Evolutionary conservation across 148 eudicot species (phyloP), one percentile per base, ranked within the genome.

Genomic region (Persicaria tinctoria): DNA sequence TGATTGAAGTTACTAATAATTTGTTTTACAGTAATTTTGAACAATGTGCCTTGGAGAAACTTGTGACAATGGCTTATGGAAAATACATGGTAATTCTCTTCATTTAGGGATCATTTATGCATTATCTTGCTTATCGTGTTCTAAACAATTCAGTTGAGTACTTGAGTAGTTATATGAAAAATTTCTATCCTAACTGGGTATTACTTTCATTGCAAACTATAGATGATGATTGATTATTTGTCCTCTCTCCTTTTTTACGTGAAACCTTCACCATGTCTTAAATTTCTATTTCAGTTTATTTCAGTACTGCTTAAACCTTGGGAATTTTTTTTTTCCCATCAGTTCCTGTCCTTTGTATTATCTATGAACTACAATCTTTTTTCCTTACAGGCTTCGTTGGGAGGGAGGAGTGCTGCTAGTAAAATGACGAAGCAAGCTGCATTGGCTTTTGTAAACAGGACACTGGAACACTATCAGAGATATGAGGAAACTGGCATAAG

Each of bases 361-460:
- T 9, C 11, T 9, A 53, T 53, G 57, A 53, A 32, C 5, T 10
- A 53, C 7, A n/a, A 60, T 60, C 1, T n/a, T 8, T 8, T 23
- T 60, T 4, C 38, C 66, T 60, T 17, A 11, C 38, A 60, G 20
- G 32, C 38, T 13, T 8, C 20, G n/a, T 66, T 66, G 77, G 89
- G 87, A 46, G 81, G 81, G 27, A 86, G 86, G 75, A 79, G 84
- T 77, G 68, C 81, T 68, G 81, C 82, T 76, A 82, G 85, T 80
- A 86, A 88, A 80, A 75, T 82, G 77, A 86, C 86, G 73, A 88
- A 86, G 80, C 88, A 90, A 81, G 84, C 87, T 72, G 85, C 89
- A 68, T 80, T 90, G 60, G 88, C 86, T 82, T 86, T 84, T 77
- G 85, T 86, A 16, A 83, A 75, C 50, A 80, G 83, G 60, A 78